Conservation (phyloP, 371 early-diverging fungal genomes). For the Mortierella sp. region DNA sequence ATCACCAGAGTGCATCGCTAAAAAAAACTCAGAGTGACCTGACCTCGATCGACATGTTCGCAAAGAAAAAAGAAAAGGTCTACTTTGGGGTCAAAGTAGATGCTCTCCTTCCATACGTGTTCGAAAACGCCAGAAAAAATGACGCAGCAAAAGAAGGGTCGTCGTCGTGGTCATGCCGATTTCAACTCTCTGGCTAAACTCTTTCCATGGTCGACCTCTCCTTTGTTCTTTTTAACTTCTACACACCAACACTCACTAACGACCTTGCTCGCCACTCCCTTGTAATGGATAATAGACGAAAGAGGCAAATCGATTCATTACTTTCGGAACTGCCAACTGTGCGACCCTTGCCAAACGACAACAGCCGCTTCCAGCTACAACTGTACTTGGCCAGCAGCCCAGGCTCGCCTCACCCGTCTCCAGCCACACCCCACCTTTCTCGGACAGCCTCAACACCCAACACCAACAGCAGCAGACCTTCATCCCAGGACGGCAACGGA, state of each 20-base stretch:
- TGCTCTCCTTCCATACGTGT: not conserved
- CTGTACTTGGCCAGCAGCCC: conserved; percentile 29
- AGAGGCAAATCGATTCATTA: conserved; percentile 44
- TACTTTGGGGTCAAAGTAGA: not conserved
- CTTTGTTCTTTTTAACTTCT: too few species aligned
- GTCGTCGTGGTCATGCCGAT: too few species aligned
- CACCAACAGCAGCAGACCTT: not conserved
- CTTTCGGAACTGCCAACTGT: conserved; percentile 39
- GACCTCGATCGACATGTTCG: not conserved
- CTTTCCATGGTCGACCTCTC: too few species aligned
- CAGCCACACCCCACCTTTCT: conserved; percentile 28
- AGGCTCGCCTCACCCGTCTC: conserved; percentile 26
- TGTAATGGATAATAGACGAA: conserved; percentile 23
- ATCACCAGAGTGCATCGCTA: too few species aligned
- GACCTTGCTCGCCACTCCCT: not conserved
- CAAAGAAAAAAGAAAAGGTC: not conserved
- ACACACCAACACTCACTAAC: not conserved
- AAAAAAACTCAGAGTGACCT: too few species aligned
- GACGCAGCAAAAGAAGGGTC: not conserved
- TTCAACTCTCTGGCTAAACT: too few species aligned
- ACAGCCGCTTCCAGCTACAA: conserved; percentile 44
- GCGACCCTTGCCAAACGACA: conserved; percentile 32
- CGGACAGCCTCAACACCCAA: conserved; percentile 30
- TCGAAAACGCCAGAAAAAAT: not conserved
- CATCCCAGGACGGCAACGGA: conserved; percentile 12